Conservation (phyloP, 2,329 filamentous ascomycete species). For the Ascochyta clinopodiicola region DNA sequence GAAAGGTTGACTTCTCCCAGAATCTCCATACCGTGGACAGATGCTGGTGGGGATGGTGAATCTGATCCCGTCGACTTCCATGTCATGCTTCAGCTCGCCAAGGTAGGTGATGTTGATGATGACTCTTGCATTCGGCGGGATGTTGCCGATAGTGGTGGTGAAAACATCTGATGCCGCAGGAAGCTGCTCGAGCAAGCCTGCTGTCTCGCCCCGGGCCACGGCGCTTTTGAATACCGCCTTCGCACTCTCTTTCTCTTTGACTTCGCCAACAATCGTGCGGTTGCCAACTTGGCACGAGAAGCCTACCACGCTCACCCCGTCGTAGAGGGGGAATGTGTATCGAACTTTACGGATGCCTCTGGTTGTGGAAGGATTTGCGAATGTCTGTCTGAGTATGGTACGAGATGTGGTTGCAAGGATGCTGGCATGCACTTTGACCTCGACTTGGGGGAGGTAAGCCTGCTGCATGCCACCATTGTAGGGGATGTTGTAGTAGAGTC, state of each 20-base stretch:
- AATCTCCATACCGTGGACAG: constrained; percentile 68
- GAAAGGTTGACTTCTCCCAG: constrained; percentile 4
- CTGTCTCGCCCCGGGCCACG: constrained; percentile 63
- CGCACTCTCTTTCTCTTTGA: constrained; percentile 71
- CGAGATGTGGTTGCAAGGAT: constrained; percentile 63
- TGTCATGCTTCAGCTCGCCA: constrained; percentile 75
- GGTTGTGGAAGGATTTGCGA: constrained; percentile 61
- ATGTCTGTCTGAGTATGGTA: constrained; percentile 65
- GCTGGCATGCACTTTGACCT: constrained; percentile 64
- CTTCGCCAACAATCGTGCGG: constrained; percentile 67
- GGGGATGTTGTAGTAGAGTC: constrained; percentile 37
- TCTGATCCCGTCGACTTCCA: constrained; percentile 69
- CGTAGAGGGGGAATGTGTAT: constrained; percentile 75
- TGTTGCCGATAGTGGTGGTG: constrained; percentile 70
- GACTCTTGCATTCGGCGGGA: constrained; percentile 64
- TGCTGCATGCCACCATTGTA: constrained; percentile 15
- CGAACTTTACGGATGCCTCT: constrained; percentile 60
- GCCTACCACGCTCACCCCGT: constrained; percentile 72
- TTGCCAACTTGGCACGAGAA: constrained; percentile 70
- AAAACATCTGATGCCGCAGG: constrained; percentile 69
- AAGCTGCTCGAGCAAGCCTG: constrained; percentile 70
- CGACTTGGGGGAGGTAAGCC: constrained; percentile 63
- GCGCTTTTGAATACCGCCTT: constrained; percentile 66
- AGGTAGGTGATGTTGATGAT: constrained; percentile 70
- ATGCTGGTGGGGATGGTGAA: constrained; percentile 73